A percentile compares a stretch with the other conserved stretches of the same genome.
Evolutionary conservation across 2,329 filamentous ascomycete species (phyloP).

Genomic region (Aureobasidium mangrovei): DNA sequence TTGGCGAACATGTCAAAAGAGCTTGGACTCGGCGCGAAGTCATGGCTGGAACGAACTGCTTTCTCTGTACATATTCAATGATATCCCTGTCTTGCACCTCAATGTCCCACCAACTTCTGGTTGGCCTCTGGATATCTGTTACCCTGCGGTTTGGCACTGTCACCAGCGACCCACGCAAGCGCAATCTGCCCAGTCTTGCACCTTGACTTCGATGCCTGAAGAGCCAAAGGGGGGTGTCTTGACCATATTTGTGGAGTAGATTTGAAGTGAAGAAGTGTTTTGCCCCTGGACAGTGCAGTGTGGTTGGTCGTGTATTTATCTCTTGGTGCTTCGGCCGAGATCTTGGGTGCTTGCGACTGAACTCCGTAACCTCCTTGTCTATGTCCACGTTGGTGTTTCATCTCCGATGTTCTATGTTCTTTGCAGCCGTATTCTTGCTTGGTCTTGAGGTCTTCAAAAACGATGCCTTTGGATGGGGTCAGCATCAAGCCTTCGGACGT

Average conservation of each 20-base stretch:
- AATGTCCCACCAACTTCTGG: conserved; percentile 14
- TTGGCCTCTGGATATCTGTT: conserved; percentile 25
- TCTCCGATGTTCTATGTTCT: too few species aligned
- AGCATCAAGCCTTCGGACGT: conserved; percentile 26
- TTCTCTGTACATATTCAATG: conserved; percentile 5
- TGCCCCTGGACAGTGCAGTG: background rate
- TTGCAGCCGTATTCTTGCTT: conserved; percentile 18
- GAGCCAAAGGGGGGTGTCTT: conserved; percentile 33
- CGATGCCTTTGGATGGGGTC: conserved; percentile 17
- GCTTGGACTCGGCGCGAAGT: background rate
- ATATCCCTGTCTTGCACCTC: background rate
- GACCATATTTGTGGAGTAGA: conserved; percentile 22
- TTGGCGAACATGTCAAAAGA: background rate
- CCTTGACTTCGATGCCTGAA: conserved; percentile 30
- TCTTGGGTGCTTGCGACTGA: background rate
- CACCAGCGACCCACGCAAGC: conserved; percentile 25
- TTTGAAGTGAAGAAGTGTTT: background rate
- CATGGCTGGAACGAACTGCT: background rate
- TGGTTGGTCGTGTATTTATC: background rate
- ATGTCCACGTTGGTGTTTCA: too few species aligned
- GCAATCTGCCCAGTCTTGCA: conserved; percentile 35
- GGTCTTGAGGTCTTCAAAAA: conserved; percentile 25
- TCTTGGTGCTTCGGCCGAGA: background rate
- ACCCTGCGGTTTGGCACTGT: conserved; percentile 31
- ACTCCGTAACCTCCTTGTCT: too few species aligned